Percentiles rank a stretch among this genome's conserved stretches.
phyloP scores from a whole-genome alignment of 2,329 filamentous ascomycete species.

The Fusarium verrucosum region DNA sequence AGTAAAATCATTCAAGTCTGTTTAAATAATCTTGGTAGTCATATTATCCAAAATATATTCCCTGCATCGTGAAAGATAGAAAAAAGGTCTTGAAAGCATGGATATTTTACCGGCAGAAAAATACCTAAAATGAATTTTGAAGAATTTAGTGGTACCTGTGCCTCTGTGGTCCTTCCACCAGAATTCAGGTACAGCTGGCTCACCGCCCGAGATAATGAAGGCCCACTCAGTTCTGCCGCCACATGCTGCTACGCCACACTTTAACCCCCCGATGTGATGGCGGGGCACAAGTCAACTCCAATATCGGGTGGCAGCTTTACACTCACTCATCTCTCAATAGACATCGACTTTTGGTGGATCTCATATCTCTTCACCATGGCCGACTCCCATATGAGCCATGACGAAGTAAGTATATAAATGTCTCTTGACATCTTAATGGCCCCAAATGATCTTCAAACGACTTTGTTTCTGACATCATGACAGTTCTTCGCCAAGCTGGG shows the following conservation, averaged over 20 bases:
- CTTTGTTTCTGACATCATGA: conserved; percentile 13
- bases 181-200: neutral
- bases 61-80: too few relatives aligned
- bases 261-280: conserved; percentile 18
- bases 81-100: neutral
- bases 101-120: conserved; percentile 19
- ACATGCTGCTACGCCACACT: conserved; percentile 18
- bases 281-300: conserved; percentile 39
- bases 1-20: fast-evolving
- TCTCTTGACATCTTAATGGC: neutral
- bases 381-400: conserved; percentile 40
- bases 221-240: conserved; percentile 7
- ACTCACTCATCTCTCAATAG: conserved; percentile 15
- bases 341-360: conserved; percentile 5
- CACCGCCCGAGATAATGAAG: conserved; percentile 18
- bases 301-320: conserved; percentile 13
- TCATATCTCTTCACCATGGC: conserved; percentile 32
- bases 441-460: conserved; percentile 2
- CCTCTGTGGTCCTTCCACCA: neutral
- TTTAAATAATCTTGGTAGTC: fast-evolving
- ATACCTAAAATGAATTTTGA: neutral
- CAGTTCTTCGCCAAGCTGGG: conserved; percentile 79
- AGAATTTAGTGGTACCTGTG: neutral
- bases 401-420: conserved; percentile 35
- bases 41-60: neutral